Conservation (phyloP, 2,329 filamentous ascomycete species). For the Aspergillus sp. region DNA sequence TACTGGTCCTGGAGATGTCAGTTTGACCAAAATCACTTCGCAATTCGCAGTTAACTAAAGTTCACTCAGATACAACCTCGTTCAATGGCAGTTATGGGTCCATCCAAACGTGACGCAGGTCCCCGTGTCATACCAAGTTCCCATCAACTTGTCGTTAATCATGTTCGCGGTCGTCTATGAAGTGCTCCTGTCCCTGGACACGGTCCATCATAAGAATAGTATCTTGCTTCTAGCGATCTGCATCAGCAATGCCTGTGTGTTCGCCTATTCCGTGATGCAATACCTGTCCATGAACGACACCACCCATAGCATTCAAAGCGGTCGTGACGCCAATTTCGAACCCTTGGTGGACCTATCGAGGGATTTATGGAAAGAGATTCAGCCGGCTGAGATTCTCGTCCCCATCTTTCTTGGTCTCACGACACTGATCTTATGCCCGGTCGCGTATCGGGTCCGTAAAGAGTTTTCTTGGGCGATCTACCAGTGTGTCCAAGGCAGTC, state of each 20-base stretch:
- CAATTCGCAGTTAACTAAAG: not conserved
- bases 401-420: slow-evolving; percentile 15
- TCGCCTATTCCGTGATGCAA: slow-evolving; percentile 16
- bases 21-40: not conserved
- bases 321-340: not conserved
- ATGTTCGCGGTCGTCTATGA: slow-evolving; percentile 10
- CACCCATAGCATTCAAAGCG: not conserved
- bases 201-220: slow-evolving; percentile 18
- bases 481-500: slow-evolving; percentile 14
- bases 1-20: not conserved
- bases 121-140: not conserved
- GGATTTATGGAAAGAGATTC: slow-evolving; percentile 13
- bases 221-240: slow-evolving; percentile 19
- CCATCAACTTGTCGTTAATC: not conserved
- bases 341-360: slow-evolving; percentile 10
- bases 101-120: slow-evolving; percentile 2
- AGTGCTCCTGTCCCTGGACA: slow-evolving; percentile 13
- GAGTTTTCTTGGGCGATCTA: slow-evolving; percentile 21
- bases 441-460: slow-evolving; percentile 15
- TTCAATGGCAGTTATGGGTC: slow-evolving; percentile 4
- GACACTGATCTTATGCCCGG: slow-evolving; percentile 9
- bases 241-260: slow-evolving; percentile 11
- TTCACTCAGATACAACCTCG: not conserved
- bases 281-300: slow-evolving; percentile 6
- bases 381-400: slow-evolving; percentile 10